Base-by-base conservation (phyloP, 2,329 filamentous ascomycete genomes). In the Ramularia endophylla region DNA sequence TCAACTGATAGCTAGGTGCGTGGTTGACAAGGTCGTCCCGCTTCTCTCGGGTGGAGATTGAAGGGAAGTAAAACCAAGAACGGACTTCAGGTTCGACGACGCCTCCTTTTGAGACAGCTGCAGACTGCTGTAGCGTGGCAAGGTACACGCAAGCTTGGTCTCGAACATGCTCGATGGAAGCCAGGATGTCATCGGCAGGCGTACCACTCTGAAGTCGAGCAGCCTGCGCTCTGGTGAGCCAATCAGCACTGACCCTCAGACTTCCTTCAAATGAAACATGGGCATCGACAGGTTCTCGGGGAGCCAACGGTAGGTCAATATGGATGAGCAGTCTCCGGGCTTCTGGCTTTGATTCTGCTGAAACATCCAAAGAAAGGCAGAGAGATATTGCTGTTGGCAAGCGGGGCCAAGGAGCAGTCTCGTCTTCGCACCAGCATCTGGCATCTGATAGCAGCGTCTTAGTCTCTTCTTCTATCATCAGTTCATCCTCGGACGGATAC, bases 21-120 rank as follows among this genome's bases (percentile, higher is more conserved):
- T 75, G 61, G 40, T 66, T 69, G 32, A 80, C 70, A 30, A 80
- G 60, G 48, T 81, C 76, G 48, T 74, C 69, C 34, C 77, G 67
- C 52, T 80, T 81, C 33, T 69, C 68, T 3, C 77, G 71, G 0
- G 77, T 80, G 29, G 71, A 75, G 40, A 81, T 72, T 1, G 75
- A 79, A 0, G 77, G 77, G 47, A 81, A 79, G 58, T 80, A 80
- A 53, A 80, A 80, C 77, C 77, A 80, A 1, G 74, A 76, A 7
- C 77, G 64, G 3, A 75, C 67, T 1, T 74, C 51, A 0, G 66
- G 55, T 0, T 43, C 52, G n/a, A 27, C 9, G 38, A 13, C 9
- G 9, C 30, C 5, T 12, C 12, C 22, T 8, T 16, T 25, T 2
- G 19, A 7, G n/a, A 22, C 19, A 4, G 31, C 12, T 9, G 43